Evolutionary conservation across 257 asterid genomes (phyloP), one percentile per base, ranked within the genome.

Genomic region (Rhazya stricta): DNA sequence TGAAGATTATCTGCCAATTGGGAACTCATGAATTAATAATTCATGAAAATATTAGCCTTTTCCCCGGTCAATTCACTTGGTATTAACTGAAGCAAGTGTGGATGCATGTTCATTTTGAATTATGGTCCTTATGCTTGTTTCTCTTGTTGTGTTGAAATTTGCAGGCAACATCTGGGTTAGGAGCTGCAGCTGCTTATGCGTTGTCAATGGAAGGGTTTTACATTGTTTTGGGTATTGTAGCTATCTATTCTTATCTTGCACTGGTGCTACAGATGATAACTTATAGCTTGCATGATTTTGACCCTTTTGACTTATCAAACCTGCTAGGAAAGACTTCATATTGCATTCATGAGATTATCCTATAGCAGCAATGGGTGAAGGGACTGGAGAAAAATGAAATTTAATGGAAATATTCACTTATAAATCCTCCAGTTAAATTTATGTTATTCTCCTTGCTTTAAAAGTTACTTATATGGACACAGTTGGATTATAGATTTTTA

Each of bases 121-220:
- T 74, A 43, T 36, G 21, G 34, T 56, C 69, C 39, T 71, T 53
- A 43, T 66, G 27, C 42, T 36, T 25, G 53, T 65, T 50, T 45
- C 70, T 76, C 71, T 72, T 62, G 27, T 54, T 54, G 67, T 80
- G 62, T 72, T 32, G 42, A 73, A 54, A 42, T 74, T 81, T 81
- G 76, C 88, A 91, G 97, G 96, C 97, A 54, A 88, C 98, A 12
- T 91, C 97, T 76, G 97, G 98, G 70, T 86, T 94, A 83, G 98
- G 97, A 71, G 97, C 92, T 73, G 93, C 91, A 72, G 90, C 91
- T 72, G 92, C 97, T 12, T 75, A 72, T 82, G 96, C 91, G 60
- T 90, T 94, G 76, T 85, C 97, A 12, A 81, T 81, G 78, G 88
- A 94, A 84, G 98, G 95, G 6, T 94, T 82, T 86, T 85, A 76